phyloP scores from a whole-genome alignment of 495 filamentous ascomycete species.

The Glonium stellatum region DNA sequence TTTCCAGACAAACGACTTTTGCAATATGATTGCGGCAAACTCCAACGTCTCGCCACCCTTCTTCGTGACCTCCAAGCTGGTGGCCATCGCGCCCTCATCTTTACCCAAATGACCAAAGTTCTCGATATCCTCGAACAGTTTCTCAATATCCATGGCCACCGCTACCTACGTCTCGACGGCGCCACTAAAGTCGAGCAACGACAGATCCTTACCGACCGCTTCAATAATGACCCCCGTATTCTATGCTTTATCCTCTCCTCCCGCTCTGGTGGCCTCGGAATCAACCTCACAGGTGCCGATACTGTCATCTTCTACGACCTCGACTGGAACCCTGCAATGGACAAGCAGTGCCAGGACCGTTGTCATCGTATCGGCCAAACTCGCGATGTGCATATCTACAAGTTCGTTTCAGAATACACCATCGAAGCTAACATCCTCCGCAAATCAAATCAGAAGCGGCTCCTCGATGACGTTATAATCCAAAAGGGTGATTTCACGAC shows the following conservation, averaged over 20 bases:
- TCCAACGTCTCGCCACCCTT: constrained; percentile 82
- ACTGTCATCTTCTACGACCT: constrained; percentile 99
- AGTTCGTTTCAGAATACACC: constrained; percentile 93
- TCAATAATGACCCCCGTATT: constrained; percentile 91
- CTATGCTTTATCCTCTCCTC: constrained; percentile 92
- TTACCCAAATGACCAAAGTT: constrained; percentile 99
- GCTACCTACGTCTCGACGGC: constrained; percentile 92
- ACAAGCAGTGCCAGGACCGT: constrained; percentile 97
- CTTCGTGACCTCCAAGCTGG: constrained; percentile 81
- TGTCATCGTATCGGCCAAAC: constrained; percentile 98
- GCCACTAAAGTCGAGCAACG: constrained; percentile 91
- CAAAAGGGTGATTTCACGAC: constrained; percentile 98
- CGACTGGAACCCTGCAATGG: constrained; percentile 99
- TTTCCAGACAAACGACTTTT: constrained; percentile 94
- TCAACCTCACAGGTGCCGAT: constrained; percentile 94
- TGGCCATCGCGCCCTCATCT: constrained; percentile 90
- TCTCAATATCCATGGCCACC: constrained; percentile 95
- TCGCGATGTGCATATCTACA: constrained; percentile 96
- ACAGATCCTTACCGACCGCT: constrained; percentile 90
- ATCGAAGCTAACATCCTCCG: constrained; percentile 98
- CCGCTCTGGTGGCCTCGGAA: constrained; percentile 88
- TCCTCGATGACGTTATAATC: constrained; percentile 96
- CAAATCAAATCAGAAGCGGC: constrained; percentile 92
- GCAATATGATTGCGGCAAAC: constrained; percentile 96
- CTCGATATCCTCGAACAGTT: constrained; percentile 97